Base-by-base conservation (phyloP, 1,139 yeast species). In the Yamadazyma taylorii region DNA sequence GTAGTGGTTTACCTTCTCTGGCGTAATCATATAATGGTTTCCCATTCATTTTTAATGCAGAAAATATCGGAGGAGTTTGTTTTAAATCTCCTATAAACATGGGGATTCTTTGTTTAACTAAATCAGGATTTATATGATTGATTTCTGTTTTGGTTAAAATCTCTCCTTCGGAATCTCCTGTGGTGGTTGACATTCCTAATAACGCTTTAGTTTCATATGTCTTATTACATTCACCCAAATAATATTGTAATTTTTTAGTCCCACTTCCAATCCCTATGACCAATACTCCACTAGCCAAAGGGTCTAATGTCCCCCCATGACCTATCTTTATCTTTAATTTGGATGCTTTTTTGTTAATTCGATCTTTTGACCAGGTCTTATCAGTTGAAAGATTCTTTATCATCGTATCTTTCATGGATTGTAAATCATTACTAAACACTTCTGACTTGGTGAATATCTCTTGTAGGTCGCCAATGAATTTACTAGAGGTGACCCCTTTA, bases 241-340 rank as follows among this genome's bases (percentile, higher is more conserved):
- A 89, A 42, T 78, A 70, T 40, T 80, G 83, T 33, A 94, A 67
- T 55, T 77, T 70, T 56, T 90, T 92, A 3, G 99, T 94, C 2
- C 98, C 98, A 2, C 69, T 49, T 8, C 97, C 97, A 17, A 94
- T 78, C 3, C 98, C 99, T 41, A 94, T 74, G 2, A 94, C 94
- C 41, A 92, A 61, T 2, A 92, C 92, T 7, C 99, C 99, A 22
- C 89, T 81, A 0, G 99, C 99, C 39, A 88, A 61, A 0, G 97
- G 97, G 55, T 94, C 99, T 32, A 94, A 69, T 0, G 99, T 92
- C 5, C 99, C 99, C 6, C 98, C 99, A 60, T 94, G 99, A 1
- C 99, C 99, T 67, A 92, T 84, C 55, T 94, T 92, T 22, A 90
- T 78, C 51, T 80, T 81, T n/a, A 76, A 62, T 36, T 69, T 65